A percentile compares a stretch with the other conserved stretches of the same genome.
Conservation (phyloP, 768 basidiomycete genomes). For the Amanita rubescens region DNA sequence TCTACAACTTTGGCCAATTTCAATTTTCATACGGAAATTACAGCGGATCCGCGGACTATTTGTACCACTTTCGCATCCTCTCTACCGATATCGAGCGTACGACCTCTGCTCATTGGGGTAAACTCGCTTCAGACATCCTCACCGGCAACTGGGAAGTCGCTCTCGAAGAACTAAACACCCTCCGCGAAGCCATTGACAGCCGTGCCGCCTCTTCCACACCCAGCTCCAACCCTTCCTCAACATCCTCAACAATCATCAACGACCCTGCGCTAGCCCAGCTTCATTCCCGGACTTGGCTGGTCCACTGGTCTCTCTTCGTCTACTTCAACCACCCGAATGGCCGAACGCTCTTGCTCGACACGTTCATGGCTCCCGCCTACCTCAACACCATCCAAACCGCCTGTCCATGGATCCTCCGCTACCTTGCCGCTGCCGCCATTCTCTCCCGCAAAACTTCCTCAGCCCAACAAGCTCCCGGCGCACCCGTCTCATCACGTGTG, state of each 20-base stretch:
- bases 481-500: constrained; percentile 58
- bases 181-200: constrained; percentile 89
- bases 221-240: constrained; percentile 34
- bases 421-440: constrained; percentile 89
- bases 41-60: constrained; percentile 91
- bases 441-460: constrained; percentile 72
- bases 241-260: constrained; percentile 16
- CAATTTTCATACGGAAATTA: constrained; percentile 98
- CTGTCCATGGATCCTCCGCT: constrained; percentile 90
- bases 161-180: constrained; percentile 87
- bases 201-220: constrained; percentile 25
- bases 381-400: constrained; percentile 98
- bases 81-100: constrained; percentile 91
- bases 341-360: constrained; percentile 87
- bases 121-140: constrained; percentile 93
- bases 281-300: constrained; percentile 92
- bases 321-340: constrained; percentile 97
- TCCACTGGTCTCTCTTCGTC: constrained; percentile 97
- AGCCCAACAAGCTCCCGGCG: constrained; percentile 21
- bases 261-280: constrained; percentile 80
- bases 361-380: constrained; percentile 93
- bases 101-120: constrained; percentile 98
- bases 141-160: constrained; percentile 94
- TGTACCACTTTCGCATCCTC: constrained; percentile 97
- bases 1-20: constrained; percentile 98